phyloP scores from a whole-genome alignment of 2,329 filamentous ascomycete genomes.

The Diplodia intermedia region DNA sequence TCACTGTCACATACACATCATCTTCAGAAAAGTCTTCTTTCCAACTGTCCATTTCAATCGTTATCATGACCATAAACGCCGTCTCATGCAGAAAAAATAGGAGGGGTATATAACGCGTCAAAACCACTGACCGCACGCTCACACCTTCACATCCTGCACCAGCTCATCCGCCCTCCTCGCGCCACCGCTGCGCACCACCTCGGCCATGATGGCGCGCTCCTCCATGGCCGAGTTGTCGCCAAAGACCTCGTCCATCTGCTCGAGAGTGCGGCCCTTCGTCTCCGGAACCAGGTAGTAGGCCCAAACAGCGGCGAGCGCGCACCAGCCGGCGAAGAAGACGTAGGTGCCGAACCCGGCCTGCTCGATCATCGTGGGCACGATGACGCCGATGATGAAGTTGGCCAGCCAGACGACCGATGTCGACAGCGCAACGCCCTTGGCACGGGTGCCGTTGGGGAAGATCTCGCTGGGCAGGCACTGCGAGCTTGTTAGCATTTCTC shows the following conservation, averaged over 20 bases:
- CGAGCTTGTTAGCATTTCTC: neutral
- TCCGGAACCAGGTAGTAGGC: constrained; percentile 47
- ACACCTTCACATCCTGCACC: constrained; percentile 26
- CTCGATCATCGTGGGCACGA: constrained; percentile 69
- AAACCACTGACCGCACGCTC: neutral
- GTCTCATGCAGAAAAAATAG: neutral
- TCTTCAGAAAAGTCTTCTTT: neutral
- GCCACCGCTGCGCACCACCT: constrained; percentile 16
- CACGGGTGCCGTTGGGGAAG: constrained; percentile 32
- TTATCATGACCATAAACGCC: neutral
- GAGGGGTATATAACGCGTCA: neutral
- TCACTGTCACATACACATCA: neutral
- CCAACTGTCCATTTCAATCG: neutral
- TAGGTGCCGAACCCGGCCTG: constrained; percentile 58
- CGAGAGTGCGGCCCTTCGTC: constrained; percentile 45
- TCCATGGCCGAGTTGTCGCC: constrained; percentile 42
- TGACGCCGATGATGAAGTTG: constrained; percentile 69
- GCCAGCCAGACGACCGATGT: constrained; percentile 69
- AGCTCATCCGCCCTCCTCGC: constrained; percentile 14
- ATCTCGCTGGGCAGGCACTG: constrained; percentile 33
- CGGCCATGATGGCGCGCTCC: constrained; percentile 39
- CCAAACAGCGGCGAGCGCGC: constrained; percentile 44
- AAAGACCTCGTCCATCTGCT: constrained; percentile 50
- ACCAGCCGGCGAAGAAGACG: constrained; percentile 49
- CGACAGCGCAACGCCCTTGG: constrained; percentile 61